phyloP scores from a whole-genome alignment of 352 stramenopile genomes.

The Achlya hypogyna region DNA sequence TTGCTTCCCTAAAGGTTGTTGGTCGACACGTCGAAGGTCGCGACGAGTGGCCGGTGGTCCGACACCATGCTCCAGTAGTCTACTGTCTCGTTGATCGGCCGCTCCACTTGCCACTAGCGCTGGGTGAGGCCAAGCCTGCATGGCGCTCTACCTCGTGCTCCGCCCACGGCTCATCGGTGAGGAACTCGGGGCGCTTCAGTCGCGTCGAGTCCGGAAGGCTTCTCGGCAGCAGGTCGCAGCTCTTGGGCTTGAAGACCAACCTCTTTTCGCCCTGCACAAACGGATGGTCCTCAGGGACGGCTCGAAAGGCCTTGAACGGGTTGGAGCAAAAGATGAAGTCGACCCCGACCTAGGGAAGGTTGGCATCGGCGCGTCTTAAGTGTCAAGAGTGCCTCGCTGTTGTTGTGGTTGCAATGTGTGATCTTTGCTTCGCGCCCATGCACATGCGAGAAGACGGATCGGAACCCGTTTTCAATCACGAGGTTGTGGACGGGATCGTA shows the following conservation, averaged over 20 bases:
- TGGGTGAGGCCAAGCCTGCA: neutral
- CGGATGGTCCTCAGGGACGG: neutral
- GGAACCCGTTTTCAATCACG: constrained; percentile 60
- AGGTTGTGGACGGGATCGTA: constrained; percentile 73
- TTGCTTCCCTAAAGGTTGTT: constrained; percentile 18
- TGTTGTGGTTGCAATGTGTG: constrained; percentile 86
- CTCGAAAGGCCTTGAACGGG: neutral
- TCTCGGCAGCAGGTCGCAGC: constrained; percentile 53
- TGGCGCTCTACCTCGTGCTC: neutral
- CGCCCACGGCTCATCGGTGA: constrained; percentile 7
- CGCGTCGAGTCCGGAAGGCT: constrained; percentile 49
- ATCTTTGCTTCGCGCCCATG: constrained; percentile 73
- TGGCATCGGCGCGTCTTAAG: neutral
- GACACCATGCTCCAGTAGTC: constrained; percentile 81
- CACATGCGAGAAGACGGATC: constrained; percentile 60
- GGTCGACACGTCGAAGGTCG: constrained; percentile 18
- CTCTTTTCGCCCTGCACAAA: constrained; percentile 1
- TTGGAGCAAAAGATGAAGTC: constrained; percentile 67
- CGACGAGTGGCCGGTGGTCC: constrained; percentile 25
- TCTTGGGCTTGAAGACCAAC: constrained; percentile 45
- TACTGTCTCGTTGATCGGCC: constrained; percentile 30
- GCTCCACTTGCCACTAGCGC: neutral
- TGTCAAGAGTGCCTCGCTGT: constrained; percentile 34
- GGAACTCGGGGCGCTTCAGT: constrained; percentile 60
- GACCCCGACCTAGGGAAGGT: constrained; percentile 39